Conservation (phyloP, 805 yeast genomes). For the Kregervanrija pseudodelftensis region DNA sequence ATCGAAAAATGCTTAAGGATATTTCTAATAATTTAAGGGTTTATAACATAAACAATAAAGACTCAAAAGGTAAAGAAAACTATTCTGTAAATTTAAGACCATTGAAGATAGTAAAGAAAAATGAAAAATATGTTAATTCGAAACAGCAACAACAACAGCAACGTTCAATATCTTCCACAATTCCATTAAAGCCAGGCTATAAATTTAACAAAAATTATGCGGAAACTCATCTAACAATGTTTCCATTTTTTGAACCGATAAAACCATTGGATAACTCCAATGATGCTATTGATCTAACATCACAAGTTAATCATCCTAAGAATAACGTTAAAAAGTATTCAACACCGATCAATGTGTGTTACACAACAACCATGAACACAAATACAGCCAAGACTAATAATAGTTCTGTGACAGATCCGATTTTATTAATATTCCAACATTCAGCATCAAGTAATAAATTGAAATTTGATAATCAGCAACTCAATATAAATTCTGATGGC, state of each 20-base stretch:
- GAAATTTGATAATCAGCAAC: constrained; percentile 10
- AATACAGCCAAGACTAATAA: background rate
- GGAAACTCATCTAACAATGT: constrained; percentile 3
- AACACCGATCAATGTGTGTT: constrained; percentile 6
- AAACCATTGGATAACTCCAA: background rate
- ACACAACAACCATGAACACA: background rate
- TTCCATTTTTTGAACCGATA: constrained; percentile 10
- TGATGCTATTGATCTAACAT: constrained; percentile 10
- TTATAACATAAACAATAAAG: background rate
- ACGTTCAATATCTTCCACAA: constrained; percentile 1
- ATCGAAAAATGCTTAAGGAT: constrained; percentile 10
- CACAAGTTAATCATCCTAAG: constrained; percentile 3
- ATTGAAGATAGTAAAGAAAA: constrained; percentile 6
- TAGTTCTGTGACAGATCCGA: constrained; percentile 3
- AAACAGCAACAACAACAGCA: background rate
- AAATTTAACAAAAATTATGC: constrained; percentile 7
- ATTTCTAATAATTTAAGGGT: constrained; percentile 9
- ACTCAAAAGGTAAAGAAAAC: background rate
- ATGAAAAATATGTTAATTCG: background rate
- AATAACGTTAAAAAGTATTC: constrained; percentile 13
- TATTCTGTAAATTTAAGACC: background rate
- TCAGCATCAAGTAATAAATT: constrained; percentile 2
- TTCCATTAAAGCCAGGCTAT: constrained; percentile 10
- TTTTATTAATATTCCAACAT: constrained; percentile 6
- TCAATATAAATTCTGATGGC: constrained; percentile 8